These are phyloP conservation scores for Metschnikowia anglica DNA, from an alignment of 805 yeast species.

Conservation along the genomic window DNA sequence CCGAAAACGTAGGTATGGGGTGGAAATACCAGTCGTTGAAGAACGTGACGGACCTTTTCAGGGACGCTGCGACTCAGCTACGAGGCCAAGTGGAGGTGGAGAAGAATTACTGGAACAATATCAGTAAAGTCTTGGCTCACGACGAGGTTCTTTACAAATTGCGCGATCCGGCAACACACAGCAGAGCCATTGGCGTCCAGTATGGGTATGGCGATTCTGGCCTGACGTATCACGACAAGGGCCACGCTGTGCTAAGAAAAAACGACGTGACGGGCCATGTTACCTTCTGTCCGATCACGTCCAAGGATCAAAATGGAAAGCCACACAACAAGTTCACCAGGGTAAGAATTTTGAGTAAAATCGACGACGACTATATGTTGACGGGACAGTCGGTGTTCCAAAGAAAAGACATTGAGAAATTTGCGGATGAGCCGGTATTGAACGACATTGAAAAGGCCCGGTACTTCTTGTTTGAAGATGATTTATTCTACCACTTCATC, in stretches of 20 bases:
- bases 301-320: slow-evolving; percentile 22
- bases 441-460: slow-evolving; percentile 66
- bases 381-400: slow-evolving; percentile 50
- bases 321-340: slow-evolving; percentile 50
- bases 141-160: slow-evolving; percentile 68
- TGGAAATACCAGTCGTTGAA: slow-evolving; percentile 79
- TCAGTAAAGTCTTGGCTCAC: slow-evolving; percentile 46
- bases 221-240: slow-evolving; percentile 68
- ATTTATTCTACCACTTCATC: slow-evolving; percentile 72
- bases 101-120: slow-evolving; percentile 59
- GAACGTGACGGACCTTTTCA: slow-evolving; percentile 52
- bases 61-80: slow-evolving; percentile 51
- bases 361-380: slow-evolving; percentile 52
- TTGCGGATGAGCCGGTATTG: slow-evolving; percentile 29
- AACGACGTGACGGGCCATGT: slow-evolving; percentile 36
- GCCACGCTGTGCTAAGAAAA: slow-evolving; percentile 69
- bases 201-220: slow-evolving; percentile 94
- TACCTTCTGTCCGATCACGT: slow-evolving; percentile 29
- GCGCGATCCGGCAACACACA: slow-evolving; percentile 47
- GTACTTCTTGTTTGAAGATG: slow-evolving; percentile 81
- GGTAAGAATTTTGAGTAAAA: slow-evolving; percentile 57
- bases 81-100: slow-evolving; percentile 59
- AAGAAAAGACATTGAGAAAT: slow-evolving; percentile 11
- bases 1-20: slow-evolving; percentile 57
- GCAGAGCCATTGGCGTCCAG: slow-evolving; percentile 69